phyloP scores from a whole-genome alignment of 495 filamentous ascomycete species.

The Parathielavia appendiculata region DNA sequence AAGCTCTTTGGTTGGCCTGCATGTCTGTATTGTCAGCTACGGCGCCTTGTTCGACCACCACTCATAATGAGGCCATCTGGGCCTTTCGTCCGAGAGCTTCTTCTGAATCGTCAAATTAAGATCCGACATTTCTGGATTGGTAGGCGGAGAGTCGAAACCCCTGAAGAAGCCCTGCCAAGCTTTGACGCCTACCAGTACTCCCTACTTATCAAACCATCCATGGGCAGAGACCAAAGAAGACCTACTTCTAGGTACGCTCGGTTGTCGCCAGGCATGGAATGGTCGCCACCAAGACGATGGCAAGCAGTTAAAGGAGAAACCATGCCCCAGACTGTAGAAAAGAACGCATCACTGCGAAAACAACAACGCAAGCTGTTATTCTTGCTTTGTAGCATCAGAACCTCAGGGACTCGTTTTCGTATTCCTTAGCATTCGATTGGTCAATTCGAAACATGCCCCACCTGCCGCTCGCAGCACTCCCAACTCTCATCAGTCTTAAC shows the following conservation, averaged over 20 bases:
- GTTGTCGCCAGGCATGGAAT: too few species aligned
- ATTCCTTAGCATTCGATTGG: conserved; percentile 7
- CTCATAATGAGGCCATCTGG: background rate
- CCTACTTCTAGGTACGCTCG: too few species aligned
- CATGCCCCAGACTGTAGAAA: too few species aligned
- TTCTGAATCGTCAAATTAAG: background rate
- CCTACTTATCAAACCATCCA: too few species aligned
- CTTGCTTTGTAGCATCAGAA: background rate
- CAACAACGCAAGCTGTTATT: background rate
- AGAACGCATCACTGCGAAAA: background rate
- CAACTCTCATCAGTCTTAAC: background rate
- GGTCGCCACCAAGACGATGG: too few species aligned
- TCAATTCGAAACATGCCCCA: background rate
- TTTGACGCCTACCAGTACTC: background rate
- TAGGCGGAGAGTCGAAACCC: background rate
- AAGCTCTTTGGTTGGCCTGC: too few species aligned
- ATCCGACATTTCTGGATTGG: background rate
- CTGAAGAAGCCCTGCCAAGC: background rate
- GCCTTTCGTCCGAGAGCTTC: background rate
- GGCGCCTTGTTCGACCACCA: too few species aligned
- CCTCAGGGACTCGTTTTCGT: conserved; percentile 13
- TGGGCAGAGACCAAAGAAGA: background rate
- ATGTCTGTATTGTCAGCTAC: too few species aligned
- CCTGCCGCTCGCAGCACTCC: background rate
- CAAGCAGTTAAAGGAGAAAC: too few species aligned